Evolutionary conservation across 257 asterid genomes (phyloP), one percentile per base, ranked within the genome.

Genomic region (Salvia hispanica): DNA sequence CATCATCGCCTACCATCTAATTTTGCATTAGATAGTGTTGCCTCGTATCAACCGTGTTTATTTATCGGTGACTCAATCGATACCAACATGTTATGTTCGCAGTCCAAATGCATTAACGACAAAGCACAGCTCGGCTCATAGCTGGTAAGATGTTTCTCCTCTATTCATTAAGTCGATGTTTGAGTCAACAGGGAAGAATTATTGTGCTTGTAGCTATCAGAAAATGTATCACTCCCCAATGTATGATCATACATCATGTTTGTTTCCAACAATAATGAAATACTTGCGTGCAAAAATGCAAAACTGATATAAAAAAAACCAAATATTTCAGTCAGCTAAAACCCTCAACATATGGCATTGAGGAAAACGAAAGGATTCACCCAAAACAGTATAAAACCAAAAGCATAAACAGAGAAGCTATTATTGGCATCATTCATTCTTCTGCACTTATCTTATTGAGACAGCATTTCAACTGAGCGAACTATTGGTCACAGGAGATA

Each of bases 401-500:
- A 42, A 59, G 18, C n/a, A 40, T 9, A 40, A 53, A 74, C 25
- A 51, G 67, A 58, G 67, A 71, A 59, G 64, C 73, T 62, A 39
- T 77, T 69, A 78, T 75, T 78, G 54, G 70, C 51, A 50, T 40
- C 57, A 36, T 69, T 45, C 53, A 36, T 69, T 45, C 53, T 69
- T 72, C 50, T 39, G 34, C 50, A 52, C 78, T 74, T 64, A 8
- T 37, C 77, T 72, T 81, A 70, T 73, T 78, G 55, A 50, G 62
- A 51, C 76, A 40, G 31, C 60, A 56, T 33, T 52, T 64, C 78
- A 66, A 66, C 73, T 57, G 71, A 53, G 74, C 62, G 48, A 63
- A 40, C 71, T 62, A 64, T 12, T 33, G 72, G 18, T 28, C 40
- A 37, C 44, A 18, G 16, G 43, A 46, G 43, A 73, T 15, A 34